Base-by-base conservation (phyloP, 805 yeast species). In the Barnettozyma siamensis region DNA sequence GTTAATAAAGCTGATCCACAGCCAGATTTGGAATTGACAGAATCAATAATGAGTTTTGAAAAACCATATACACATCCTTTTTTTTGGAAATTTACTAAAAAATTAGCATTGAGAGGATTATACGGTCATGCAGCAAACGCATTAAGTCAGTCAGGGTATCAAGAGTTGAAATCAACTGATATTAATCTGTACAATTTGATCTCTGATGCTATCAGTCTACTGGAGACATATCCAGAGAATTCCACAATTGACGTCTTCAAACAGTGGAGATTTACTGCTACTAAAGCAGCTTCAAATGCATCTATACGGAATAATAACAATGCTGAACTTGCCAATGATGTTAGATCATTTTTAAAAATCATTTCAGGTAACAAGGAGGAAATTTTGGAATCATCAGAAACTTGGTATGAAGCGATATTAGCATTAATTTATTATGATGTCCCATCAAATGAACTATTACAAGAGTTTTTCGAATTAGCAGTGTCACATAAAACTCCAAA, bases 381-480 rank as follows among this genome's bases (percentile, higher is more conserved):
- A 3, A 81, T 82, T 18, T 55, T 76, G 4, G 64, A 66, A 13
- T 67, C 65, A 50, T 72, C 85, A 13, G 64, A 66, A 7, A 60
- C 75, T 0, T 84, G 94, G 94, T 83, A 79, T 55, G 93, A 84
- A 53, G 67, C 79, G 12, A 69, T 76, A 31, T 63, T 71, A 31
- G 76, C 77, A 7, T 66, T 79, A n/a, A 56, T 77, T 9, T 60
- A 80, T 30, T 85, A 66, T 54, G 80, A 79, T 53, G 70, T 83
- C 61, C 88, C 78, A 51, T 69, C 77, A 5, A 39, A 54, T 10
- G 65, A 67, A 29, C 53, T 74, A 21, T 45, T 72, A 2, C 46
- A 47, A 12, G 74, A 75, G 46, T 71, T 73, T 50, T 48, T 70
- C 36, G 50, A 64, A 27, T 41, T 64, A 10, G 55, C 76, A 3